A percentile compares a stretch with the other conserved stretches of the same genome.
Evolutionary conservation across 805 yeast genomes (phyloP).

Genomic region (Kuraishia borneana): DNA sequence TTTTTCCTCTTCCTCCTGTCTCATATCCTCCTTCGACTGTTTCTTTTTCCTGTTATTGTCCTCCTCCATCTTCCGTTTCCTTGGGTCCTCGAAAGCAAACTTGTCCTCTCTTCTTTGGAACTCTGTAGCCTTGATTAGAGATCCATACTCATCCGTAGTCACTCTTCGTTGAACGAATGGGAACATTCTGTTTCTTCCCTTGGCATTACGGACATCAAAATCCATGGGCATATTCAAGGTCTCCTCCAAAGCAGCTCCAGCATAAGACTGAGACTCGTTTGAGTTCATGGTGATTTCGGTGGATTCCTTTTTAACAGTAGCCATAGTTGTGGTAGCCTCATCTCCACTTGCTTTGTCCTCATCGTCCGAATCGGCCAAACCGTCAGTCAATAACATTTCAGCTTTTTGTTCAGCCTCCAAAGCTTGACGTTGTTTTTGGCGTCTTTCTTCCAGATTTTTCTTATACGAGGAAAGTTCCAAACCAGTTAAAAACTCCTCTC

Average conservation of each 20-base stretch:
- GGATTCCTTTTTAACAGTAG: slow-evolving; percentile 1
- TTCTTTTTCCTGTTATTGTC: slow-evolving; percentile 24
- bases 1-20: slow-evolving; percentile 8
- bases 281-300: not conserved
- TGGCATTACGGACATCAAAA: slow-evolving; percentile 39
- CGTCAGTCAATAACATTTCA: slow-evolving; percentile 20
- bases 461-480: slow-evolving; percentile 38
- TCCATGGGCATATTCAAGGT: slow-evolving; percentile 37
- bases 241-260: not conserved
- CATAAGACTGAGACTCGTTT: slow-evolving; percentile 3
- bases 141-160: slow-evolving; percentile 83
- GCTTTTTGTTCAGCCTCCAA: slow-evolving; percentile 19
- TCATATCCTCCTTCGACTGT: slow-evolving; percentile 13
- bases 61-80: slow-evolving; percentile 6
- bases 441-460: slow-evolving; percentile 30
- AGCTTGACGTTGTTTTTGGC: slow-evolving; percentile 25
- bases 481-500: slow-evolving; percentile 40
- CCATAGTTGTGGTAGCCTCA: slow-evolving; percentile 7
- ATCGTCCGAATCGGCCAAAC: slow-evolving; percentile 9
- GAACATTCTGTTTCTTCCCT: slow-evolving; percentile 55
- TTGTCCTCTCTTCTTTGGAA: slow-evolving; percentile 43
- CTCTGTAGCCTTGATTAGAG: slow-evolving; percentile 53
- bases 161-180: slow-evolving; percentile 53
- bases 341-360: slow-evolving; percentile 11
- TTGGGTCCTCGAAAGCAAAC: slow-evolving; percentile 14